phyloP scores from a whole-genome alignment of 164 flowering plant species.

The Aristolochia californica region DNA sequence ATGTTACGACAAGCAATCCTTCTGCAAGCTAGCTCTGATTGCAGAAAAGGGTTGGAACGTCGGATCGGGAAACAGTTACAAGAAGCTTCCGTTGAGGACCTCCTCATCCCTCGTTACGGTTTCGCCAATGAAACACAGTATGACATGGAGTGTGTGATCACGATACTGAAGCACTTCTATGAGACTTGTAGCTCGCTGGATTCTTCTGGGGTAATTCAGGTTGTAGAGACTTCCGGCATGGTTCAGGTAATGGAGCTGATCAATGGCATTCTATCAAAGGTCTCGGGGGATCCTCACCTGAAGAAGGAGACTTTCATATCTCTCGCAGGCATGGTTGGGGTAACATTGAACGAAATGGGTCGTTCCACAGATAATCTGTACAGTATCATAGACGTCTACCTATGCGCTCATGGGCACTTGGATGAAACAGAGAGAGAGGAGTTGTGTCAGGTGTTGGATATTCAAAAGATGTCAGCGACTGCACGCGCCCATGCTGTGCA shows the following conservation, averaged over 20 bases:
- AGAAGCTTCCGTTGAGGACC: constrained; percentile 39
- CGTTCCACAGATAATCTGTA: constrained; percentile 53
- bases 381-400: constrained; percentile 47
- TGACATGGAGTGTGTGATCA: constrained; percentile 38
- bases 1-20: constrained; percentile 38
- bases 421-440: constrained; percentile 57
- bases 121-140: constrained; percentile 36
- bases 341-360: constrained; percentile 21
- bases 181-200: constrained; percentile 17
- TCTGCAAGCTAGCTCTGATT: constrained; percentile 33
- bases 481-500: constrained; percentile 65
- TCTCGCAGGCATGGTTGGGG: constrained; percentile 34
- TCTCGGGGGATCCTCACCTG: constrained; percentile 46
- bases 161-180: constrained; percentile 37
- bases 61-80: constrained; percentile 58
- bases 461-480: constrained; percentile 39
- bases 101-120: constrained; percentile 42
- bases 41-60: constrained; percentile 39
- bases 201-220: constrained; percentile 25
- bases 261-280: constrained; percentile 40
- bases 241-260: constrained; percentile 44
- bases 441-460: constrained; percentile 55
- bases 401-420: constrained; percentile 43
- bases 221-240: constrained; percentile 29
- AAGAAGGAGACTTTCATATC: constrained; percentile 25